Base-by-base conservation (phyloP, 2,329 filamentous ascomycete genomes). In the Xylariales sp. region DNA sequence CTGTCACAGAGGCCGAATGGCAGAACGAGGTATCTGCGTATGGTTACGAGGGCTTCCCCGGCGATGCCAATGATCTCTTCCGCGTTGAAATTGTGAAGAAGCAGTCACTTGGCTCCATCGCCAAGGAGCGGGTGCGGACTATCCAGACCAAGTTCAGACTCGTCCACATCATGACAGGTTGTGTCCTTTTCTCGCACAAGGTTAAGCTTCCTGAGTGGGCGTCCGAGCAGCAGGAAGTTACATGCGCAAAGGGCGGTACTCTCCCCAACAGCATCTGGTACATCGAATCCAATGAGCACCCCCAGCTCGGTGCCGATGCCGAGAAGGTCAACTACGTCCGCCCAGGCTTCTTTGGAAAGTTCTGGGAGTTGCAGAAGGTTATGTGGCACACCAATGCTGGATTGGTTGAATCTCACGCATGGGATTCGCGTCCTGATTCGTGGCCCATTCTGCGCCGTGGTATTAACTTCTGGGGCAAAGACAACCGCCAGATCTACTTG, bases 321-420 rank as follows among this genome's bases (percentile, higher is more conserved):
- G 93, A 97, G 60, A 95, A 88, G 69, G 91, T 95, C 65, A 98
- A 97, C 68, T 98, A 98, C 67, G 81, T 79, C 54, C 83, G 90
- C 52, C 93, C 91, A 12, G 89, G 91, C 19, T 98, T 98, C 78
- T 83, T 98, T 45, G 88, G 88, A 55, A 98, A 98, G 63, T 98
- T 98, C 70, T 89, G 85, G 80, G 93, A 98, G 67, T 75, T 98
- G 30, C 90, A 98, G 60, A 83, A 86, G 63, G 93, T 98, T 47
- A 98, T 98, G 93, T 98, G 93, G 93, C 89, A 78, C 54, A 98
- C 93, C 24, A 98, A 98, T 58, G 93, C 93, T 21, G 93, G 93
- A 29, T 79, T 98, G 33, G 88, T 93, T 18, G 93, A 98, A 56
- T 95, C 90, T 14, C 93, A 98, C 59, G 88, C 90, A 37, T 98